A percentile compares a stretch with the other conserved stretches of the same genome.
phyloP scores from a whole-genome alignment of 768 basidiomycete species.

The Pleurotus ostreatus region DNA sequence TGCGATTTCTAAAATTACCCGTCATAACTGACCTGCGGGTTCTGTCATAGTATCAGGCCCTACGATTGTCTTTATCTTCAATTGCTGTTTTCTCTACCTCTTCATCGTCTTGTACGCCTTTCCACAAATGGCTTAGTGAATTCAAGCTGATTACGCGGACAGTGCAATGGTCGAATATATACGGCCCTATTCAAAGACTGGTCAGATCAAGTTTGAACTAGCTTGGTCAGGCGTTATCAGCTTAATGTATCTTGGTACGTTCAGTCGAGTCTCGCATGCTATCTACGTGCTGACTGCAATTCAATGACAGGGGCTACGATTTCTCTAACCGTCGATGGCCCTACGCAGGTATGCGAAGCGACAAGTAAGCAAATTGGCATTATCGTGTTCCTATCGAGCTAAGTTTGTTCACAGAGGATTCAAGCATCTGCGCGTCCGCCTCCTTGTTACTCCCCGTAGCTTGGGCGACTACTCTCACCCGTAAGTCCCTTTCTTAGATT shows the following conservation, averaged over 20 bases:
- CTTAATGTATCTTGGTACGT: slow-evolving; percentile 47
- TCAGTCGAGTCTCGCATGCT: background rate
- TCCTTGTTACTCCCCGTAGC: slow-evolving; percentile 41
- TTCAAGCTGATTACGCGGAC: background rate
- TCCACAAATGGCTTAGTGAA: background rate
- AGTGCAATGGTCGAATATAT: slow-evolving; percentile 22
- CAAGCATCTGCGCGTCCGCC: slow-evolving; percentile 43
- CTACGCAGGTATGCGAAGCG: slow-evolving; percentile 27
- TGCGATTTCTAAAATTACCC: background rate
- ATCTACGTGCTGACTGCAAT: slow-evolving; percentile 1
- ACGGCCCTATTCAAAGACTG: slow-evolving; percentile 33
- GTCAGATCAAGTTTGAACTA: slow-evolving; percentile 49
- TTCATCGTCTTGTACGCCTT: slow-evolving; percentile 30
- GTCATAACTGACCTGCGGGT: background rate
- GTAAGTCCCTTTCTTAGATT: slow-evolving; percentile 27
- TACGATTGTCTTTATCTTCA: slow-evolving; percentile 45
- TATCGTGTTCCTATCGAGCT: slow-evolving; percentile 8
- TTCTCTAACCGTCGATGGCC: slow-evolving; percentile 39
- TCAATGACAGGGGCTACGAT: slow-evolving; percentile 41
- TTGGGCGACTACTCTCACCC: slow-evolving; percentile 44
- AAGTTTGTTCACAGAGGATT: slow-evolving; percentile 25
- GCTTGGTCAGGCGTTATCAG: slow-evolving; percentile 49
- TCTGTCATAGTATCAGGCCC: slow-evolving; percentile 37
- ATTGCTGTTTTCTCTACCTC: slow-evolving; percentile 34
- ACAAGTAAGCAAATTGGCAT: background rate